Evolutionary conservation across 106 monocot species (phyloP).

Genomic region (Agapanthus africanus): DNA sequence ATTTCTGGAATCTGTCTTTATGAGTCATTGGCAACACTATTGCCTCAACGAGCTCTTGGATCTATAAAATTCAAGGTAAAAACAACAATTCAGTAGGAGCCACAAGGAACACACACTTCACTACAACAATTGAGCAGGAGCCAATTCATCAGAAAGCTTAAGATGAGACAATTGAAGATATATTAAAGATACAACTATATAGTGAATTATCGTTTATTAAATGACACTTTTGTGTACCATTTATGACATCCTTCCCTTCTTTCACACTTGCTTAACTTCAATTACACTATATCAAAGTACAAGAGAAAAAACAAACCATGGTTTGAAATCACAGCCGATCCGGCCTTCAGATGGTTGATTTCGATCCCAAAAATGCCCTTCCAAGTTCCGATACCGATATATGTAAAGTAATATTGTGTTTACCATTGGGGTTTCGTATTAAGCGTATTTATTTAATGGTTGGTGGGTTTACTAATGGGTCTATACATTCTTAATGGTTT

Average conservation of each 20-base stretch:
- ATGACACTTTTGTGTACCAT: neutral
- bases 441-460: too few species aligned
- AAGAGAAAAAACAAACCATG: too few species aligned
- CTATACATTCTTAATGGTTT: too few species aligned
- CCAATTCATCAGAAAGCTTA: neutral
- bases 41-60: conserved; percentile 98
- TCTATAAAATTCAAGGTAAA: conserved; percentile 37
- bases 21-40: conserved; percentile 96
- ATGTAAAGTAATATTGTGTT: too few species aligned
- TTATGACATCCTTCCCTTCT: neutral
- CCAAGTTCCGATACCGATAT: too few species aligned
- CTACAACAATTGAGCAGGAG: too few species aligned
- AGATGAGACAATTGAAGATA: neutral
- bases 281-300: neutral
- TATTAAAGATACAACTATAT: neutral
- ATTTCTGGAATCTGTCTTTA: conserved; percentile 85
- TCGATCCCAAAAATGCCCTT: too few species aligned
- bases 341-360: too few species aligned
- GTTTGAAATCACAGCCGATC: too few species aligned
- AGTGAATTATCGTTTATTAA: neutral
- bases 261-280: neutral
- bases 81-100: neutral
- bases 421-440: too few species aligned
- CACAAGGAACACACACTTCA: neutral
- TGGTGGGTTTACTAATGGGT: too few species aligned